A percentile compares a stretch with the other conserved stretches of the same genome.
Evolutionary conservation across 1,284 basidiomycete species (phyloP).

Genomic region (Austropuccinia psidii): DNA sequence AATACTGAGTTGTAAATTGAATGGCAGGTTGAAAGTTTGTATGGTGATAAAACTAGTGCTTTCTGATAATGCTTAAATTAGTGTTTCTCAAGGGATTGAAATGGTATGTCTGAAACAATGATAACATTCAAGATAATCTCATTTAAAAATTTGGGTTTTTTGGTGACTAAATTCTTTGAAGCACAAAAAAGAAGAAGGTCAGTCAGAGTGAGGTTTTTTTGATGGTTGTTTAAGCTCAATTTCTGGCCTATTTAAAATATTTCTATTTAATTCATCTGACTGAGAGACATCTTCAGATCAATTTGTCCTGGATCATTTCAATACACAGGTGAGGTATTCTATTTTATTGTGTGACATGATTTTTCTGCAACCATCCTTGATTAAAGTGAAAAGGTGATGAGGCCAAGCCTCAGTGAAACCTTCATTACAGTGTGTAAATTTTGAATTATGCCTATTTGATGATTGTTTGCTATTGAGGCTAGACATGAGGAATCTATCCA

Average conservation of each 20-base stretch:
- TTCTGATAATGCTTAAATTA: slow-evolving; percentile 1
- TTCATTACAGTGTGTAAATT: not conserved
- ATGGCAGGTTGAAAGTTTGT: not conserved
- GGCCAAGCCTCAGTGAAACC: not conserved
- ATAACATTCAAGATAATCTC: not conserved
- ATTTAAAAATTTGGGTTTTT: too few relatives aligned
- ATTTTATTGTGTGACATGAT: not conserved
- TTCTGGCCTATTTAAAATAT: too few relatives aligned
- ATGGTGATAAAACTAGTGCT: not conserved
- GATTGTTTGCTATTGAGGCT: not conserved
- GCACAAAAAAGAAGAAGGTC: too few relatives aligned
- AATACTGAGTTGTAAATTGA: not conserved
- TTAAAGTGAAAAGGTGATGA: not conserved
- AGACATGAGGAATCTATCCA: not conserved
- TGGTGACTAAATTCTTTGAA: too few relatives aligned
- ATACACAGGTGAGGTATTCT: not conserved
- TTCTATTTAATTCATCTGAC: too few relatives aligned
- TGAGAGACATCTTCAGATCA: too few relatives aligned
- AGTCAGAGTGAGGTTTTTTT: too few relatives aligned
- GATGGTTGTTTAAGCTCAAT: too few relatives aligned
- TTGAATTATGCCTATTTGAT: not conserved
- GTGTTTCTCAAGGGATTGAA: not conserved
- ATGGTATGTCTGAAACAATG: not conserved
- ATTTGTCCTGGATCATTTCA: too few relatives aligned
- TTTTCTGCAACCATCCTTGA: not conserved